Evolutionary conservation across 1,284 basidiomycete genomes (phyloP), one percentile per base, ranked within the genome.

Genomic region (Sanguinoderma infundibulare): DNA sequence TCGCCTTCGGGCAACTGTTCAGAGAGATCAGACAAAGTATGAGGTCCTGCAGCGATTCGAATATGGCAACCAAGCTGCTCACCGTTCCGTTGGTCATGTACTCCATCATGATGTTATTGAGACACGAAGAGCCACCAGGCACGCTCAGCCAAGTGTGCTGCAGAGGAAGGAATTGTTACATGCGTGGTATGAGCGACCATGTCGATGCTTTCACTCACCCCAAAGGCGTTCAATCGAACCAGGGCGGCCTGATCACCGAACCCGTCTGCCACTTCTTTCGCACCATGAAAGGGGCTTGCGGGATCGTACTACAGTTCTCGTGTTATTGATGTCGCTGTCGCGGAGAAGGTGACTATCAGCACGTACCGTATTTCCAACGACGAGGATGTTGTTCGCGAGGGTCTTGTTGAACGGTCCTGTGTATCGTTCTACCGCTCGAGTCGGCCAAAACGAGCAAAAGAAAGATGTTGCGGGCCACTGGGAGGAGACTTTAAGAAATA

Each of bases 351-450:
- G n/a, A n/a, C 15, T 38, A n/a, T 0, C 6, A 5, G 24, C 14
- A 42, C 61, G 20, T n/a, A 65, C 66, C n/a, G 58, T 63, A 28
- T 65, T 68, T n/a, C 65, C 66, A 14, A 69, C 61, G 15, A 71
- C 55, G 5, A 72, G 49, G 24, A 72, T 62, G 5, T 47, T 50
- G 53, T 70, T 68, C 4, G 64, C 58, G 15, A 69, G 67, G 9
- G 57, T 67, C 34, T 61, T 64, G 53, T 71, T 67, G 53, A 68
- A 71, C n/a, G 69, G 66, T 1, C 70, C 69, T 5, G 46, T 58
- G 55, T 67, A 72, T 38, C 69, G 39, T 57, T 72, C 70, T 1
- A 68, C 65, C 0, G 69, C 65, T n/a, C 68, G 68, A 1, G 55
- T 59, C 2, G 67, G 63, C 67, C 67, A 68, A 24, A 61, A 54